phyloP scores from a whole-genome alignment of 805 yeast species.

The Grigorovia humatica region DNA sequence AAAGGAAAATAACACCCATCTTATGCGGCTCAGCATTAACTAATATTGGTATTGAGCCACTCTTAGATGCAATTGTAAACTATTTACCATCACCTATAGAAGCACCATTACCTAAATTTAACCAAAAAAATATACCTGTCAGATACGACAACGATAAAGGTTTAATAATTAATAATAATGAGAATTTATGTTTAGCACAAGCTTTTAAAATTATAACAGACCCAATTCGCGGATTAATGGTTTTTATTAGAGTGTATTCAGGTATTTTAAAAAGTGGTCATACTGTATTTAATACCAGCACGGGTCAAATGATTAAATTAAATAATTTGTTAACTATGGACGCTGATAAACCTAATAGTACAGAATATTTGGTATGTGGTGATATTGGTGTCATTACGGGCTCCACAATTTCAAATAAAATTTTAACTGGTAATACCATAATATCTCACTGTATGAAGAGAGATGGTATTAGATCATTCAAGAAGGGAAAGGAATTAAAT shows the following conservation, averaged over 20 bases:
- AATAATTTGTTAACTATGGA: slow-evolving; percentile 73
- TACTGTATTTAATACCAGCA: slow-evolving; percentile 56
- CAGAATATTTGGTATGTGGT: slow-evolving; percentile 53
- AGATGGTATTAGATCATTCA: slow-evolving; percentile 38
- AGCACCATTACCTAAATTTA: slow-evolving; percentile 44
- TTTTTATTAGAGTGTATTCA: slow-evolving; percentile 79
- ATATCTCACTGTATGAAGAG: slow-evolving; percentile 49
- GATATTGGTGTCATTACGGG: slow-evolving; percentile 68
- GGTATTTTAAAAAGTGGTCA: slow-evolving; percentile 61
- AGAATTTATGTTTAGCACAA: slow-evolving; percentile 60
- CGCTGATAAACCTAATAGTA: slow-evolving; percentile 76
- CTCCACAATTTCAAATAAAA: slow-evolving; percentile 38
- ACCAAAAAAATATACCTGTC: slow-evolving; percentile 21
- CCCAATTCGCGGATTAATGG: slow-evolving; percentile 70
- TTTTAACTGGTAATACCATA: slow-evolving; percentile 86
- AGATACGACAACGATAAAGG: slow-evolving; percentile 36
- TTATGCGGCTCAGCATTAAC: slow-evolving; percentile 87
- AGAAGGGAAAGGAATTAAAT: slow-evolving; percentile 28
- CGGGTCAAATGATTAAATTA: slow-evolving; percentile 54
- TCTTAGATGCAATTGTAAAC: slow-evolving; percentile 69
- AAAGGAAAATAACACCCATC: slow-evolving; percentile 57
- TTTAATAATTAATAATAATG: slow-evolving; percentile 42
- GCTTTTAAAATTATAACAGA: slow-evolving; percentile 91
- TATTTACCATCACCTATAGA: slow-evolving; percentile 80
- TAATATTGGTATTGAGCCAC: slow-evolving; percentile 91